Conservation (phyloP, 2,329 filamentous ascomycete genomes). For the Colletotrichum filicis region DNA sequence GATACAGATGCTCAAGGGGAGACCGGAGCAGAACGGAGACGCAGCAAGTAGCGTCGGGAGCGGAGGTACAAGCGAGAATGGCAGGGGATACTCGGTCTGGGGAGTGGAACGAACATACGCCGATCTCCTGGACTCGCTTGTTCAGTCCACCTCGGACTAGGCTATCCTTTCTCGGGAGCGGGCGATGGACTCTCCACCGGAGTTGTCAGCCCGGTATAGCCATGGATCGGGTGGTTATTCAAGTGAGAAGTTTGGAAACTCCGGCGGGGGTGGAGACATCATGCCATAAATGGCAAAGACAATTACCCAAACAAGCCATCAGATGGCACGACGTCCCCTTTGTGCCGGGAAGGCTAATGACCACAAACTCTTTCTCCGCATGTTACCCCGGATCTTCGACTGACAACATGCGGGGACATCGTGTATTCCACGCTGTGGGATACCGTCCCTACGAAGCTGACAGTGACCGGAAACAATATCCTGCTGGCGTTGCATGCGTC, state of each 20-base stretch:
- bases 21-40: not conserved
- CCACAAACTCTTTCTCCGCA: not conserved
- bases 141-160: not conserved
- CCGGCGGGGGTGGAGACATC: conserved; percentile 9
- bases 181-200: not conserved
- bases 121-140: conserved; percentile 1
- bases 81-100: not conserved
- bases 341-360: not conserved
- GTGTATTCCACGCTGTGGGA: too few species aligned
- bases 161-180: too few species aligned
- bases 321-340: not conserved
- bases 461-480: not conserved
- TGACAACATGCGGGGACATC: not conserved
- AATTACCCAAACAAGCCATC: not conserved
- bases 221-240: not conserved
- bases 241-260: not conserved
- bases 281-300: not conserved
- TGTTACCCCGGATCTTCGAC: not conserved
- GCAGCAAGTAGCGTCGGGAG: not conserved
- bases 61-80: not conserved
- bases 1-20: not conserved
- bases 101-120: not conserved
- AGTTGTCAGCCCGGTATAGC: not conserved
- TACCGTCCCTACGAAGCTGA: not conserved
- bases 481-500: not conserved